phyloP scores from a whole-genome alignment of 2,329 filamentous ascomycete genomes.

The Phaeosphaeria sp. region DNA sequence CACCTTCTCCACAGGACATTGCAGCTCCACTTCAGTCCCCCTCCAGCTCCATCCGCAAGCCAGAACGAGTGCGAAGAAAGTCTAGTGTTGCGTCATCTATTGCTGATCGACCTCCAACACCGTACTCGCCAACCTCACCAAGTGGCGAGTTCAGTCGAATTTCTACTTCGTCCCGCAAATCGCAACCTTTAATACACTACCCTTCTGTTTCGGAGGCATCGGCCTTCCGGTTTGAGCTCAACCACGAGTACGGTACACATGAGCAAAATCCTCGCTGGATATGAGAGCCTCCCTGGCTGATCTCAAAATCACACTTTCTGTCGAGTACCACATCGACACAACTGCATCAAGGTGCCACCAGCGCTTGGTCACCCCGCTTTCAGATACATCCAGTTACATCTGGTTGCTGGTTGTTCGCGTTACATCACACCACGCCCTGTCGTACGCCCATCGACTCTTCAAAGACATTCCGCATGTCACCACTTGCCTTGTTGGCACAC shows the following conservation, averaged over 20 bases:
- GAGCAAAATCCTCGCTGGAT: slow-evolving; percentile 28
- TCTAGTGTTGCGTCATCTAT: slow-evolving; percentile 44
- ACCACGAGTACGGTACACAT: slow-evolving; percentile 29
- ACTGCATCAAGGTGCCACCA: not conserved
- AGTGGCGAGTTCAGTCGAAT: slow-evolving; percentile 35
- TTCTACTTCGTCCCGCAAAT: slow-evolving; percentile 37
- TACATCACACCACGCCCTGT: slow-evolving; percentile 14
- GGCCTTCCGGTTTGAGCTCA: slow-evolving; percentile 45
- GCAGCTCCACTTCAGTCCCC: slow-evolving; percentile 28
- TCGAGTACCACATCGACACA: not conserved
- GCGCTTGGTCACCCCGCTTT: not conserved
- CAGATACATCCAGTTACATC: slow-evolving; percentile 6
- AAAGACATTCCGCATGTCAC: slow-evolving; percentile 17
- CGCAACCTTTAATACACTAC: slow-evolving; percentile 43
- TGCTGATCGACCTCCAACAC: slow-evolving; percentile 48
- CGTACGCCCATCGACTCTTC: slow-evolving; percentile 11
- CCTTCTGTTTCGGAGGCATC: slow-evolving; percentile 48
- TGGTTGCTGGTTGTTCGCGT: slow-evolving; percentile 14
- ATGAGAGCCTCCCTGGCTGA: slow-evolving; percentile 7
- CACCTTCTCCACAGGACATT: slow-evolving; percentile 34
- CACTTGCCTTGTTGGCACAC: slow-evolving; percentile 21
- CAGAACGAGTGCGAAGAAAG: slow-evolving; percentile 43
- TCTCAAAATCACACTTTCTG: not conserved
- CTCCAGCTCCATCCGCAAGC: slow-evolving; percentile 38
- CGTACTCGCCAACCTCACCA: slow-evolving; percentile 46